Evolutionary conservation across 257 asterid genomes (phyloP), one percentile per base, ranked within the genome.

Genomic region (Forsythia viridissima): DNA sequence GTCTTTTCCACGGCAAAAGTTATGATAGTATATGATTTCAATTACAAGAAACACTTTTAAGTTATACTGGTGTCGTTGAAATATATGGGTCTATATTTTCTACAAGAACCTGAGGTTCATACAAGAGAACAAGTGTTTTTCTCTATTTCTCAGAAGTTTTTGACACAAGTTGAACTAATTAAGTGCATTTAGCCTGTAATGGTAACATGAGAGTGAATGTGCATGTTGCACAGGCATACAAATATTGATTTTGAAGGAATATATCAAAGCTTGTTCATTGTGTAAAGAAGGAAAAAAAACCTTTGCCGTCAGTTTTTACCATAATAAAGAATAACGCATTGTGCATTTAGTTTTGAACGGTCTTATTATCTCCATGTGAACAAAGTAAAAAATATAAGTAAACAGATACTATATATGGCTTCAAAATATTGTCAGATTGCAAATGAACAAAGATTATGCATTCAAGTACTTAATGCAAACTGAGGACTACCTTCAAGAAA

Each of bases 381-480:
- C 16, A 46, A 44, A 39, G 39, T 40, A 9, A 76, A 63, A 76
- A 41, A 65, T 40, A 15, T 76, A 48, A 3, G 16, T 38, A 48
- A 48, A 18, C 1, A 12, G 24, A 10, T 46, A 42, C 71, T 44
- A 65, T 6, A 67, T n/a, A 37, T 42, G 51, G 43, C 65, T 30
- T 42, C 9, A 40, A 65, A 42, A 46, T 46, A 46, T 46, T 46
- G 18, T 46, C 18, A 46, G 55, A 12, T 48, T 48, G 57, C 6
- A 48, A 48, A 48, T 48, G 57, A n/a, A 48, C 57, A 12, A 48
- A 6, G 7, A 8, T 30, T 55, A 48, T 13, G 71, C 77, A 41
- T 72, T 52, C n/a, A 74, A 68, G 80, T 75, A 74, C 59, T 34
- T 70, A 52, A 63, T 71, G 40, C 66, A 74, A 70, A 15, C 38